Conservation (phyloP, 164 flowering plant genomes). For the Aristolochia contorta region DNA sequence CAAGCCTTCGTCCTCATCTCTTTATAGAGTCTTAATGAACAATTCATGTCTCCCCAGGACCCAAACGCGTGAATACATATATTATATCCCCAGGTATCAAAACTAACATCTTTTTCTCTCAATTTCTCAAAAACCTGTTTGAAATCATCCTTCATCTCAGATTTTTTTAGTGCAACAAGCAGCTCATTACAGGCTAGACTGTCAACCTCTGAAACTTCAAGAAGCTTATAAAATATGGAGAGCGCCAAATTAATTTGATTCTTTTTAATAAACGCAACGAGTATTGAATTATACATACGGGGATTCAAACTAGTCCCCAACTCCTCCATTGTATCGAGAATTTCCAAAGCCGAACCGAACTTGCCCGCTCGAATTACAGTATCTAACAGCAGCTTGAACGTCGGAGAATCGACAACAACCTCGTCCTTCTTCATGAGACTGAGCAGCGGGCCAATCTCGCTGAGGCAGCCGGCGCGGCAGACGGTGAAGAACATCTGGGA, state of each 20-base stretch:
- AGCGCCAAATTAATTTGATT: slow-evolving; percentile 53
- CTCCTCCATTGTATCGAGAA: slow-evolving; percentile 60
- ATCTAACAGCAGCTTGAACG: slow-evolving; percentile 56
- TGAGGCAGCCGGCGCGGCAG: slow-evolving; percentile 35
- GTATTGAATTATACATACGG: slow-evolving; percentile 44
- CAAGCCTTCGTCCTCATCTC: slow-evolving; percentile 66
- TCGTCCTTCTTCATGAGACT: slow-evolving; percentile 55
- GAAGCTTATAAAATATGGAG: slow-evolving; percentile 50
- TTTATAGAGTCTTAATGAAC: slow-evolving; percentile 50
- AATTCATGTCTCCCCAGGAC: slow-evolving; percentile 69
- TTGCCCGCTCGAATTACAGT: slow-evolving; percentile 44
- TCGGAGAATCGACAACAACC: slow-evolving; percentile 38
- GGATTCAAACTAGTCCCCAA: slow-evolving; percentile 31
- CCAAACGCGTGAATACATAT: slow-evolving; percentile 92
- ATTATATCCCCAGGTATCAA: slow-evolving; percentile 71
- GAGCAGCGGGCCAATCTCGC: slow-evolving; percentile 37
- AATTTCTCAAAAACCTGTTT: slow-evolving; percentile 36
- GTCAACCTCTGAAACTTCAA: slow-evolving; percentile 25
- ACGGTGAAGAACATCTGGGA: slow-evolving; percentile 38
- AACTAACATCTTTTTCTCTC: slow-evolving; percentile 32
- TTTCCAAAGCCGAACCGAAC: slow-evolving; percentile 53
- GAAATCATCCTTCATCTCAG: slow-evolving; percentile 55
- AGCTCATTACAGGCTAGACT: slow-evolving; percentile 55
- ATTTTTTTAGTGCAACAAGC: slow-evolving; percentile 59
- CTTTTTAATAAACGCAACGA: slow-evolving; percentile 61